These are phyloP conservation scores for Saturnispora kantuleensis DNA, from an alignment of 805 yeast species.

Conservation along the genomic window DNA sequence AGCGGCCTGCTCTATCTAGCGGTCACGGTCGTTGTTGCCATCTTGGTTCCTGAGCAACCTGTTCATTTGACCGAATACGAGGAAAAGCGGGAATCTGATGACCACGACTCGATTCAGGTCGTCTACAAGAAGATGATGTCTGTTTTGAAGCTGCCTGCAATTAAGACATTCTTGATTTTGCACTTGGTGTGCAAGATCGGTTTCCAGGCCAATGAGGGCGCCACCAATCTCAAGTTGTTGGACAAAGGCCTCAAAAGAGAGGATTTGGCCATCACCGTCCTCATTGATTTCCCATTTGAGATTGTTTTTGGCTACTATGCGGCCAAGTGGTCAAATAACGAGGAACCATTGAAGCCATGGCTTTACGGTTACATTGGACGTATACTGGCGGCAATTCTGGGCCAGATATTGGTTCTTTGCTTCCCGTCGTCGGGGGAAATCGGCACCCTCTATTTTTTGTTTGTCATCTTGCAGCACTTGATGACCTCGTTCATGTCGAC, in stretches of 20 bases:
- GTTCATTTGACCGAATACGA: slow-evolving; percentile 27
- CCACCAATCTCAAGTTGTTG: slow-evolving; percentile 80
- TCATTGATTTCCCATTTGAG: slow-evolving; percentile 94
- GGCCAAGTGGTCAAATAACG: slow-evolving; percentile 86
- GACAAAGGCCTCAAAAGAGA: slow-evolving; percentile 92
- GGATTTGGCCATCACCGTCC: slow-evolving; percentile 83
- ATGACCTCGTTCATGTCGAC: slow-evolving; percentile 89
- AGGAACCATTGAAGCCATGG: slow-evolving; percentile 80
- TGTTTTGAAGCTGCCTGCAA: slow-evolving; percentile 59
- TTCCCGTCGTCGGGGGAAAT: slow-evolving; percentile 55
- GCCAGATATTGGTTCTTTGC: slow-evolving; percentile 58
- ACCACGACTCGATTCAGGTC: slow-evolving; percentile 12
- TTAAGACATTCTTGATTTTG: slow-evolving; percentile 63
- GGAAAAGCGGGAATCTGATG: neutral
- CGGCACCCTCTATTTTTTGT: slow-evolving; percentile 45
- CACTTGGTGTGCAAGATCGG: slow-evolving; percentile 81
- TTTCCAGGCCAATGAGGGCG: slow-evolving; percentile 93
- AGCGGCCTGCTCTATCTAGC: slow-evolving; percentile 67
- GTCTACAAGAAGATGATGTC: slow-evolving; percentile 60
- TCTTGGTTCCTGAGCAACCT: slow-evolving; percentile 67
- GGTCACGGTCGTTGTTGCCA: slow-evolving; percentile 52
- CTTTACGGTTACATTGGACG: slow-evolving; percentile 78
- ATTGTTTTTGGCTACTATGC: slow-evolving; percentile 91
- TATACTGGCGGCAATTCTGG: slow-evolving; percentile 60
- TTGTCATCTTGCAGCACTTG: slow-evolving; percentile 74